Conservation (phyloP, 169 alveolate species). For the Fabrea salina region DNA sequence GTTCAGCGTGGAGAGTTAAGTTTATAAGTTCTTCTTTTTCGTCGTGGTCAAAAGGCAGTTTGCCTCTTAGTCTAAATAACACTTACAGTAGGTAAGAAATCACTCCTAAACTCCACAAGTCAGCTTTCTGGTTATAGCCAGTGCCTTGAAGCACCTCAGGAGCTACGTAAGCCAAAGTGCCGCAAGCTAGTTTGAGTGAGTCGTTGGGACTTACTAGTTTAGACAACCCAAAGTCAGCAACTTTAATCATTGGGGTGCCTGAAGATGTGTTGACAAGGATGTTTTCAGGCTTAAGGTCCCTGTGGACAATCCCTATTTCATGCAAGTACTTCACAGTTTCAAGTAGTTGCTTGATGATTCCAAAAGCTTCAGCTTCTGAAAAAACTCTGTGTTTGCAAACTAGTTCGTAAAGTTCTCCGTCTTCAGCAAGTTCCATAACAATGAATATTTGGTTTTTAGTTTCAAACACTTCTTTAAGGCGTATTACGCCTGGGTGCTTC, state of each 20-base stretch:
- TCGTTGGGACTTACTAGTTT: constrained; percentile 58
- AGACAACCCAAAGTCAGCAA: constrained; percentile 72
- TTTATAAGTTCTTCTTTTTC: constrained; percentile 58
- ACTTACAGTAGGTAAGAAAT: constrained; percentile 50
- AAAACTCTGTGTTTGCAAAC: constrained; percentile 16
- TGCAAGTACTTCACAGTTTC: constrained; percentile 55
- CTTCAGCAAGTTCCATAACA: constrained; percentile 62
- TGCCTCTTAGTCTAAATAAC: constrained; percentile 24
- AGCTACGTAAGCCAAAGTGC: constrained; percentile 68
- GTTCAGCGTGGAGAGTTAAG: constrained; percentile 51
- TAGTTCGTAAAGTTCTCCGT: constrained; percentile 59
- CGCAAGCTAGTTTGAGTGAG: constrained; percentile 50
- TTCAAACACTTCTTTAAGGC: constrained; percentile 62
- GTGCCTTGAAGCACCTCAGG: constrained; percentile 60
- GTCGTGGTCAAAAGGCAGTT: constrained; percentile 64
- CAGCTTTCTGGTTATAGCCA: constrained; percentile 51
- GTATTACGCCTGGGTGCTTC: constrained; percentile 66
- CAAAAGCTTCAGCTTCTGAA: constrained; percentile 32
- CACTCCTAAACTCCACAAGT: constrained; percentile 77
- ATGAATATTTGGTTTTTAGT: constrained; percentile 39
- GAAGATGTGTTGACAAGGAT: constrained; percentile 58
- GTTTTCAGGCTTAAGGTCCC: constrained; percentile 72
- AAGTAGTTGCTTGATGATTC: constrained; percentile 22
- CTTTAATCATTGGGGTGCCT: constrained; percentile 46
- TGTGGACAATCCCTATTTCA: constrained; percentile 63